Evolutionary conservation across 2,329 filamentous ascomycete species (phyloP), one percentile per base, ranked within the genome.

Genomic region (Sphaerulina vaccinii): DNA sequence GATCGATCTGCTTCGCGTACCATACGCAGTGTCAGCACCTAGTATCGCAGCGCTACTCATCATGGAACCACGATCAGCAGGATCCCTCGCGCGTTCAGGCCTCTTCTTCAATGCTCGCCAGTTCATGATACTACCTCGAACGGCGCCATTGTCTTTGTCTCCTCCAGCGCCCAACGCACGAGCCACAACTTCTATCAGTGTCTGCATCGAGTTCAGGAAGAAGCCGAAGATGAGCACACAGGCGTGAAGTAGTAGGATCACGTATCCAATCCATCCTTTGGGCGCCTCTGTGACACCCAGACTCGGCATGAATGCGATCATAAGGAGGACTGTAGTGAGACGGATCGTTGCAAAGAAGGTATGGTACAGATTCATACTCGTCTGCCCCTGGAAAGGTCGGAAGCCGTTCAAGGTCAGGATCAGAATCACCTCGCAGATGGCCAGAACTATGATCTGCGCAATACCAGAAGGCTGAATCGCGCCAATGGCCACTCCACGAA

Each of bases 351-450:
- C 83, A 70, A 96, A 96, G 56, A 90, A 83, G 1, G 87, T 88
- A 64, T 97, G 91, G 61, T 96, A 96, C 8, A 89, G 83, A 67
- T 97, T 97, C 93, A 99, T 99, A 22, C 92, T 96, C 0, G 93
- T 97, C 18, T 91, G 84, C 1, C 85, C 84, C 55, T 92, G 86
- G 65, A 95, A 99, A 0, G 93, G 93, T 13, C 88, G 84, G 74
- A 97, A 95, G 6, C 90, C 89, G 62, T 93, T 85, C 3, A 97
- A 75, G 0, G 91, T 92, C 38, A 97, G 77, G 29, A 96, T 84
- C 53, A 91, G 83, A 27, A 96, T 86, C 56, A 97, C 87, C 73
- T 99, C 93, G 70, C 91, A 96, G 49, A 96, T 92, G 21, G 91
- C 91, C 33, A 99, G 79, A 37, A 97, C 77, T 19, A 96, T 88